These are phyloP conservation scores for Mycena capillaripes DNA, from an alignment of 768 basidiomycete genomes.

Conservation along the genomic window DNA sequence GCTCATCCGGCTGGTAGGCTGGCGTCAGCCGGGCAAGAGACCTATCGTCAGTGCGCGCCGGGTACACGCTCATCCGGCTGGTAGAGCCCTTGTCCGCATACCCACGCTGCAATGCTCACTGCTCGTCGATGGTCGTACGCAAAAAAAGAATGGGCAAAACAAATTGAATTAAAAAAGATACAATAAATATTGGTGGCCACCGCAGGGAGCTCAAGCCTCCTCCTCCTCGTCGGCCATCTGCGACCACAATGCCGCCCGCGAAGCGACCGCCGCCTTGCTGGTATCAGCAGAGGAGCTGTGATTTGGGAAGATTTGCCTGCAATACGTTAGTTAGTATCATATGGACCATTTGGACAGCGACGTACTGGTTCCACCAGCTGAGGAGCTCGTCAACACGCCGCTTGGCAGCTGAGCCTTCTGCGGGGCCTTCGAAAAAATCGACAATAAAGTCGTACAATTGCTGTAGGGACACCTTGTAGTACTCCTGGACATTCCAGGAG, in stretches of 20 bases:
- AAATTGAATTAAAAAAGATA: background rate
- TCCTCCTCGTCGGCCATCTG: background rate
- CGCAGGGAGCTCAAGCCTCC: no score
- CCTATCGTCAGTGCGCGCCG: no score
- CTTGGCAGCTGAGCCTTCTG: background rate
- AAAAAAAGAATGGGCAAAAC: background rate
- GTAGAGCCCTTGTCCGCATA: no score
- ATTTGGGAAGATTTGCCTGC: background rate
- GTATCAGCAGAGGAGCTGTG: background rate
- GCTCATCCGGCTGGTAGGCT: no score
- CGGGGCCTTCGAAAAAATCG: constrained; percentile 26
- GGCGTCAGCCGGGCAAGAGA: no score
- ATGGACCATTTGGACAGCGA: background rate
- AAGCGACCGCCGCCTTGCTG: background rate
- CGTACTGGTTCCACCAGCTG: constrained; percentile 32
- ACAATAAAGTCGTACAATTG: constrained; percentile 29
- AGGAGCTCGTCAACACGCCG: constrained; percentile 14
- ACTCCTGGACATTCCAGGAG: background rate
- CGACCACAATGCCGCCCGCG: background rate
- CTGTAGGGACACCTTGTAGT: constrained; percentile 4
- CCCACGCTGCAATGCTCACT: no score
- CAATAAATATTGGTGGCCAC: background rate
- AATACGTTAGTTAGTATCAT: background rate
- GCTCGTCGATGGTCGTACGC: no score
- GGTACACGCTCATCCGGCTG: no score